phyloP scores from a whole-genome alignment of 2,329 filamentous ascomycete species.

The Exophiala sp. region DNA sequence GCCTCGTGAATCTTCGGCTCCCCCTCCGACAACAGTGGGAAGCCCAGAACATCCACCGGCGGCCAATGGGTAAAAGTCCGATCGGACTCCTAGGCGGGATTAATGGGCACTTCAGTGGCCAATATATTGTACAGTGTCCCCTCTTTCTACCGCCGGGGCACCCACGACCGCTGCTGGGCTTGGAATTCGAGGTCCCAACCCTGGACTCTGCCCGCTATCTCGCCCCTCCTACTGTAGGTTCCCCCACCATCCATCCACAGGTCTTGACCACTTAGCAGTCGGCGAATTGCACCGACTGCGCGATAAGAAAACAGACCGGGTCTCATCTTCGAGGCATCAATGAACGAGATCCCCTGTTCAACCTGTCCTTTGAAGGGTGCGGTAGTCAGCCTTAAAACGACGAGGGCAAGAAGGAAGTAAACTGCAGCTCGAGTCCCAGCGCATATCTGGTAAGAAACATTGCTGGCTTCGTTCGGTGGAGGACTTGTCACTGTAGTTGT shows the following conservation, averaged over 20 bases:
- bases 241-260: conserved; percentile 1
- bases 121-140: background rate
- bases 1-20: background rate
- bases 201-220: background rate
- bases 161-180: too few relatives aligned
- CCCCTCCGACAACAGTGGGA: background rate
- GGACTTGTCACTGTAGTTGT: too few relatives aligned
- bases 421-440: too few relatives aligned
- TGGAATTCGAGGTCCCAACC: background rate
- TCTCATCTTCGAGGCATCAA: background rate
- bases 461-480: too few relatives aligned
- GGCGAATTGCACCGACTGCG: background rate
- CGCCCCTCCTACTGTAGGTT: background rate
- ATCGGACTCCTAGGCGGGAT: background rate
- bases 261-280: background rate
- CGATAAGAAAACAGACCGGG: conserved; percentile 5
- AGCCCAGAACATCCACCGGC: background rate
- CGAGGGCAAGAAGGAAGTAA: too few relatives aligned
- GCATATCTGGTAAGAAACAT: too few relatives aligned
- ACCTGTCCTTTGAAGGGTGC: background rate
- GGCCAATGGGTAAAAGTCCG: background rate
- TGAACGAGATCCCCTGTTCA: background rate
- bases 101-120: background rate
- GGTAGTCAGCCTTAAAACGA: too few relatives aligned
- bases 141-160: too few relatives aligned